A percentile compares a stretch with the other conserved stretches of the same genome.
These are phyloP conservation scores for Phoma herbarum DNA, from an alignment of 2,329 filamentous ascomycete species.

Conservation along the genomic window DNA sequence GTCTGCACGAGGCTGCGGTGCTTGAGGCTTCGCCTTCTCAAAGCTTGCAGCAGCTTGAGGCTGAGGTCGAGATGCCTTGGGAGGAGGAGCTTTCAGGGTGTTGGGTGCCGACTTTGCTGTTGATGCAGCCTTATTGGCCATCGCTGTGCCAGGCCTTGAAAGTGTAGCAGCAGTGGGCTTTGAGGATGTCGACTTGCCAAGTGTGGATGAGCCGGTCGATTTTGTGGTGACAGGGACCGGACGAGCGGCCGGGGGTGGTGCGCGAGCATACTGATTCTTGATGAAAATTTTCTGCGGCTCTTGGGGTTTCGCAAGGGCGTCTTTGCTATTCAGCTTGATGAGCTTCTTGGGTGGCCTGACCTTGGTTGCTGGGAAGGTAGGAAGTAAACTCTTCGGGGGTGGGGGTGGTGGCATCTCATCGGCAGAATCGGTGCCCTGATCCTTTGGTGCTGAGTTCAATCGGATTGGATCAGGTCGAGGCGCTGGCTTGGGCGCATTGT, in stretches of 20 bases:
- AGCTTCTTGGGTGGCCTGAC: conserved; percentile 58
- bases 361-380: conserved; percentile 57
- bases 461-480: conserved; percentile 37
- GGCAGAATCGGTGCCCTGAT: conserved; percentile 52
- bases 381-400: conserved; percentile 59
- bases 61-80: conserved; percentile 44
- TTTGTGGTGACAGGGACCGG: conserved; percentile 50
- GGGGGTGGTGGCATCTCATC: conserved; percentile 70
- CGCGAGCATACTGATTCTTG: conserved; percentile 60
- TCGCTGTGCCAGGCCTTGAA: conserved; percentile 42
- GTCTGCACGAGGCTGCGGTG: conserved; percentile 57
- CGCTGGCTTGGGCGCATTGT: conserved; percentile 40
- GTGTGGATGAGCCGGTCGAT: conserved; percentile 36
- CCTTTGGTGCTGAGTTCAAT: conserved; percentile 36
- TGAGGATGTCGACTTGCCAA: conserved; percentile 28
- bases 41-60: conserved; percentile 61
- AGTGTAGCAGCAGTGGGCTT: conserved; percentile 60
- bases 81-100: conserved; percentile 37
- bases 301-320: conserved; percentile 66
- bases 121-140: conserved; percentile 34
- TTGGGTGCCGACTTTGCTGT: conserved; percentile 34
- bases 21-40: conserved; percentile 67
- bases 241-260: conserved; percentile 64
- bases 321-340: conserved; percentile 67
- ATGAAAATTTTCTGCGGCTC: conserved; percentile 68